Evolutionary conservation across 2,329 filamentous ascomycete genomes (phyloP), one percentile per base, ranked within the genome.

Genomic region (Hymenoscyphus fructigenus): DNA sequence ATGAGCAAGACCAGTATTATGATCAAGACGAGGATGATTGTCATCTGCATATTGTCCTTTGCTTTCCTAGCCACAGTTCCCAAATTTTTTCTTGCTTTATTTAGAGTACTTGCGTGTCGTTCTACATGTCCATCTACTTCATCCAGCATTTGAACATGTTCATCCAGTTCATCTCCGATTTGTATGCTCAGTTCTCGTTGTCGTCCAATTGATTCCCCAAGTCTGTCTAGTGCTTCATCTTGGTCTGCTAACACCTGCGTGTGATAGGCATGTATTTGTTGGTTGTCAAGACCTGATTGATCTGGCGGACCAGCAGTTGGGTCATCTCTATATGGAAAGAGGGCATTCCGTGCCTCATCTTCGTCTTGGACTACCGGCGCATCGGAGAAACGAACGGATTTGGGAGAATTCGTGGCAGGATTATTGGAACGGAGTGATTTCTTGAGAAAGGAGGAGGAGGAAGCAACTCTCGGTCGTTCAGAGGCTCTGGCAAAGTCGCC

Each of bases 81-180:
- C 67, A 99, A 80, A 70, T 89, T 83, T 69, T 85, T 85, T 71
- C 87, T 85, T 36, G 94, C 95, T 10, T 91, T 83, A 70, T 93
- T 87, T 60, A 99, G 81, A 59, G 91, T 87, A 29, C 82, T 82
- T 76, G 90, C 85, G 79, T 98, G 93, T 65, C 93, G 82, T 76
- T 97, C 93, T 7, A 93, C 91, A 23, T 89, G 85, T 56, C 85
- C 85, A 75, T 98, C 95, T 56, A 96, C 88, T 73, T 97, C 94
- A 76, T 97, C 94, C 34, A 99, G 82, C 82, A 99, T 83, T 71
- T 90, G 84, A 44, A 96, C 91, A 74, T 99, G 95, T 71, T 88
- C 90, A 72, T 98, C 95, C 41, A 99, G 83, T 82, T 99, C 95
- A 76, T 97, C 91, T 34, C 95, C 94, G 73, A 99, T 98, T 80